These are phyloP conservation scores for Candida manassasensis DNA, from an alignment of 805 yeast species.

Conservation along the genomic window DNA sequence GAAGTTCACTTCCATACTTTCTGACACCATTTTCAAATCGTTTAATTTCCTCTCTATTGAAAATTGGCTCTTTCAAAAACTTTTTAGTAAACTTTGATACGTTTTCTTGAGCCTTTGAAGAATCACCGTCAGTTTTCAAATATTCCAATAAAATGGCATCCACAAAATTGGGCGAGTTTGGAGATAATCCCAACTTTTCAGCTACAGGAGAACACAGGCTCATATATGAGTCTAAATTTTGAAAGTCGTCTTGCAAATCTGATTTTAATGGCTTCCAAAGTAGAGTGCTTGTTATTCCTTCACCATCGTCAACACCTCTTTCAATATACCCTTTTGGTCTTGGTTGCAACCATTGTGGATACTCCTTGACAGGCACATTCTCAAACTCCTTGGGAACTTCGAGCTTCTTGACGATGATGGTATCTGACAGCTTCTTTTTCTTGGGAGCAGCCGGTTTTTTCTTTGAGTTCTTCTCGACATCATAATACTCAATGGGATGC, in stretches of 20 bases:
- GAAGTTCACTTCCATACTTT: conserved; percentile 72
- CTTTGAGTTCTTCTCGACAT: conserved; percentile 20
- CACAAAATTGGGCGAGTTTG: conserved; percentile 74
- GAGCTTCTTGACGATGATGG: conserved; percentile 20
- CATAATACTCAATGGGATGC: conserved; percentile 65
- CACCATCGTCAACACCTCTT: conserved; percentile 67
- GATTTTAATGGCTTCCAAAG: conserved; percentile 56
- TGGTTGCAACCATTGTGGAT: conserved; percentile 74
- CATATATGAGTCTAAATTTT: conserved; percentile 50
- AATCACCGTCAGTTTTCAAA: conserved; percentile 48
- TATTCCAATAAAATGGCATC: conserved; percentile 64
- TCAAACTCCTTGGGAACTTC: conserved; percentile 46
- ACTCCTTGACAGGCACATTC: conserved; percentile 39
- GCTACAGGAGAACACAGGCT: conserved; percentile 56
- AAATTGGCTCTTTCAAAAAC: conserved; percentile 70
- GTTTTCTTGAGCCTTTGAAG: conserved; percentile 41
- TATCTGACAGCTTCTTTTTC: conserved; percentile 16
- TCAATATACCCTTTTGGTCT: conserved; percentile 78
- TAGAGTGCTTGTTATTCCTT: conserved; percentile 49
- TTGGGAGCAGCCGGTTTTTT: conserved; percentile 10
- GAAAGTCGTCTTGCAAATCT: conserved; percentile 23
- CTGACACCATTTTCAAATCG: conserved; percentile 73
- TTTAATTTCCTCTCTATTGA: conserved; percentile 56
- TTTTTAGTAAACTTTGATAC: conserved; percentile 50
- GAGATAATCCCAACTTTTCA: conserved; percentile 44